Conservation (phyloP, 805 yeast genomes). For the Myxozyma monticola region DNA sequence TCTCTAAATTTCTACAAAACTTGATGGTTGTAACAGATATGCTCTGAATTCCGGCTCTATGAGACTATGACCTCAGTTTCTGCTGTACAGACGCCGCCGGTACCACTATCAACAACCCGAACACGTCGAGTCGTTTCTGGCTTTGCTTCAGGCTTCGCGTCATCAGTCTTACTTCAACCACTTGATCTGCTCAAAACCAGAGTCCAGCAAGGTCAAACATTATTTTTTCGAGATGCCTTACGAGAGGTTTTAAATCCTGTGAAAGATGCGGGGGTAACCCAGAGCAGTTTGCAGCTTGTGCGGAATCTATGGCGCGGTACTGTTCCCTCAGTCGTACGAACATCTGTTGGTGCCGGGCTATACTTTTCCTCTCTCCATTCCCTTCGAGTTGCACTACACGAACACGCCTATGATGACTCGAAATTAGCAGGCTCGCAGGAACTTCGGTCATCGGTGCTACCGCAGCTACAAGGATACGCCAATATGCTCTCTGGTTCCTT, state of each 20-base stretch:
- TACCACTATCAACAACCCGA: too few species aligned
- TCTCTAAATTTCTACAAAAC: too few species aligned
- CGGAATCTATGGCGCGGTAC: constrained; percentile 84
- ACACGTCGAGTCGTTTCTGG: constrained; percentile 64
- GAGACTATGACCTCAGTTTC: too few species aligned
- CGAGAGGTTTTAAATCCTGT: constrained; percentile 6
- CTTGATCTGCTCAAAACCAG: constrained; percentile 86
- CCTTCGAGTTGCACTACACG: constrained; percentile 45
- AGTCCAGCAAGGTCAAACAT: constrained; percentile 56
- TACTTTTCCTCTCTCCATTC: constrained; percentile 73
- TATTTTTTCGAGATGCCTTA: constrained; percentile 6
- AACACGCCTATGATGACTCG: not conserved
- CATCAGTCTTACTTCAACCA: constrained; percentile 82
- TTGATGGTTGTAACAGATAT: too few species aligned
- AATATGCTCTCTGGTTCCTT: constrained; percentile 76
- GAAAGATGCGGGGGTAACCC: too few species aligned
- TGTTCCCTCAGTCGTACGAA: constrained; percentile 82
- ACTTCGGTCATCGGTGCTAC: constrained; percentile 51
- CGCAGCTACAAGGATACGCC: constrained; percentile 66
- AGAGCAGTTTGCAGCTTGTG: constrained; percentile 3
- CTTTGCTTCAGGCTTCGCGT: constrained; percentile 77
- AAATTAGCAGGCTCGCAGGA: not conserved
- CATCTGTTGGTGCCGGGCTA: constrained; percentile 86
- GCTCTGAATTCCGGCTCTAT: too few species aligned
- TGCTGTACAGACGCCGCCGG: too few species aligned